Conservation (phyloP, 768 basidiomycete genomes). For the Mycena rebaudengoi region DNA sequence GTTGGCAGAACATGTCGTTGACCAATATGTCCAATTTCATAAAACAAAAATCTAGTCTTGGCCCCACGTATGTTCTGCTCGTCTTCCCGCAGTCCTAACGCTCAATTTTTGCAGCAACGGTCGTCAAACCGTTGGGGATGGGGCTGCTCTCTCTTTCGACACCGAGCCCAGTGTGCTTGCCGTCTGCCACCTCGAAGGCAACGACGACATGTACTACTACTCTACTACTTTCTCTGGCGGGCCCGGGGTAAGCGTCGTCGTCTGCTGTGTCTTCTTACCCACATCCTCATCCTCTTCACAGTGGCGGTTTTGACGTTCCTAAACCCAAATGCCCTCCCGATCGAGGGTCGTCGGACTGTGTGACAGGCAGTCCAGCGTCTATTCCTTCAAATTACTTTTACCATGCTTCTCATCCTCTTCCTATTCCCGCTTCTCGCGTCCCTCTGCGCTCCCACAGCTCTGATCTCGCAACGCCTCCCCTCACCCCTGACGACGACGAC, state of each 20-base stretch:
- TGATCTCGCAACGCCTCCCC: conserved; percentile 65
- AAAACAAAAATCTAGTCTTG: conserved; percentile 89
- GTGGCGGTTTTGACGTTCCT: conserved; percentile 97
- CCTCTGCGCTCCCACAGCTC: conserved; percentile 53
- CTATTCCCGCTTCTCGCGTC: conserved; percentile 47
- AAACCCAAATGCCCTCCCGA: conserved; percentile 94
- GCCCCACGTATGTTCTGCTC: conserved; percentile 79
- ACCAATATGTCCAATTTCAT: conserved; percentile 73
- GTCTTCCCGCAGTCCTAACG: not conserved
- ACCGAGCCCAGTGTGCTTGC: conserved; percentile 83
- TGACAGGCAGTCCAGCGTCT: conserved; percentile 91
- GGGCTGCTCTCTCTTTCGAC: conserved; percentile 85
- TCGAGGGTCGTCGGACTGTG: conserved; percentile 93
- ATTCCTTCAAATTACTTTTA: conserved; percentile 23
- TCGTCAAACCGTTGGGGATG: conserved; percentile 96
- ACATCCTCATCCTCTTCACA: conserved; percentile 38
- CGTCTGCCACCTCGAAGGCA: conserved; percentile 86
- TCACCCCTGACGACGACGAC: conserved; percentile 76
- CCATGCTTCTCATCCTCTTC: conserved; percentile 29
- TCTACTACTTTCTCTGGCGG: conserved; percentile 95
- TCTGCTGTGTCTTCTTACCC: not conserved
- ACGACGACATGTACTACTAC: conserved; percentile 86
- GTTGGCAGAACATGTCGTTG: conserved; percentile 89
- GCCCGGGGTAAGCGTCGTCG: conserved; percentile 71
- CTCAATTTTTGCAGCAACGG: conserved; percentile 76